A percentile compares a stretch with the other conserved stretches of the same genome.
Evolutionary conservation across 768 basidiomycete species (phyloP).

Genomic region (Chalciporus chontae): DNA sequence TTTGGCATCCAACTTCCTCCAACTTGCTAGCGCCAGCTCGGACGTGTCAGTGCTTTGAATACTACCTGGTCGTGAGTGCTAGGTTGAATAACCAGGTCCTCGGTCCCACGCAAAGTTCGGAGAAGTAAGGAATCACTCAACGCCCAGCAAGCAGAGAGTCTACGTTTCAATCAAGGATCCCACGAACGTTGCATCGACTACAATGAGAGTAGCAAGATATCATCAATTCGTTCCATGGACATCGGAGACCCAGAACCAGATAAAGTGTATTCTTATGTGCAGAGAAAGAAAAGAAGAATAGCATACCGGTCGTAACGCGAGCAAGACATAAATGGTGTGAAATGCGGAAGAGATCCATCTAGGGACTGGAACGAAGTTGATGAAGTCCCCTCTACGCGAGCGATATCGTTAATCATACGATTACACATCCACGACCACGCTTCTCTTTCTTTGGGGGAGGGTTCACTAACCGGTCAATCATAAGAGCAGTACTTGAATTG

Average conservation of each 20-base stretch:
- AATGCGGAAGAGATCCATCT: conserved; percentile 40
- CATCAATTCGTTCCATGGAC: conserved; percentile 3
- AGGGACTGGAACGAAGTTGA: conserved; percentile 18
- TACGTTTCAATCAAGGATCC: not conserved
- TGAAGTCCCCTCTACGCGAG: conserved; percentile 19
- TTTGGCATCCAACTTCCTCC: no score
- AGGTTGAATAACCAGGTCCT: no score
- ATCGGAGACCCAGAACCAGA: conserved; percentile 30
- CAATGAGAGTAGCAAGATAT: not conserved
- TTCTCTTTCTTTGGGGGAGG: conserved; percentile 62
- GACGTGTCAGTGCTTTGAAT: no score
- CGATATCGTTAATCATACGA: conserved; percentile 52
- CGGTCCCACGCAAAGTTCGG: no score
- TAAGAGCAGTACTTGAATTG: conserved; percentile 3
- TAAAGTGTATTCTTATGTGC: conserved; percentile 38
- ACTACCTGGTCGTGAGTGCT: no score
- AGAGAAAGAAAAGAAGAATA: conserved; percentile 27
- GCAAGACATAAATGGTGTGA: conserved; percentile 70
- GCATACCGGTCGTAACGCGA: conserved; percentile 64
- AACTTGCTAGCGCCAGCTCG: no score
- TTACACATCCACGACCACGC: conserved; percentile 55
- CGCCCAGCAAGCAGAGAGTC: not conserved
- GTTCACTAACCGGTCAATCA: conserved; percentile 51
- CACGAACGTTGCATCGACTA: not conserved
- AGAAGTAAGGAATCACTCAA: no score